phyloP scores from a whole-genome alignment of 208 protist genomes.

The Leishmania tropica region DNA sequence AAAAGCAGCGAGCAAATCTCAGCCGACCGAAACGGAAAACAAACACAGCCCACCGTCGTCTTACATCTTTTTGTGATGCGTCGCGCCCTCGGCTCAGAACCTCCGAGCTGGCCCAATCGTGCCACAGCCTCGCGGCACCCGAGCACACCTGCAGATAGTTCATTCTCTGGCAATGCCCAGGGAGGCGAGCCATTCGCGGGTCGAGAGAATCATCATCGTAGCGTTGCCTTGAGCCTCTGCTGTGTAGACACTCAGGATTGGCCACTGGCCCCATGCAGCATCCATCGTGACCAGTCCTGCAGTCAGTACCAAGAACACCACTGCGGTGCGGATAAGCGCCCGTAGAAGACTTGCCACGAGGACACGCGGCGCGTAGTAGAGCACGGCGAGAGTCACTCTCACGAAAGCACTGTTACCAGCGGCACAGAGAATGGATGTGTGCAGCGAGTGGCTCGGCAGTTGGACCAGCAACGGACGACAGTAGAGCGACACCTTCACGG shows the following conservation, averaged over 20 bases:
- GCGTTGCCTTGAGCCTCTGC: not conserved
- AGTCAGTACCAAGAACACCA: conserved; percentile 2
- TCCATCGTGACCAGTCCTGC: conserved; percentile 7
- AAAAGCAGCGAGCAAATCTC: not conserved
- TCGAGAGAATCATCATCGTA: not conserved
- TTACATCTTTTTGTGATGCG: not conserved
- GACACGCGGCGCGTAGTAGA: not conserved
- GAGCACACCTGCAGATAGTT: not conserved
- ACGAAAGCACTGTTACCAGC: not conserved
- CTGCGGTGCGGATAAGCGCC: not conserved
- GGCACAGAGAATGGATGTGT: conserved; percentile 6
- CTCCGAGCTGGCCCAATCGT: not conserved
- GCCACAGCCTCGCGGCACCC: not conserved
- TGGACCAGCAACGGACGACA: conserved; percentile 26
- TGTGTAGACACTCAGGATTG: not conserved
- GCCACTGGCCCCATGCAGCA: conserved; percentile 6
- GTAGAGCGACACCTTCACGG: conserved; percentile 22
- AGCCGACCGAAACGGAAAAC: too few relatives aligned
- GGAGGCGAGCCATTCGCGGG: not conserved
- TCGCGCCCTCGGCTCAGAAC: not conserved
- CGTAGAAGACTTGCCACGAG: conserved; percentile 5
- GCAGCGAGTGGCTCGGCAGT: conserved; percentile 12
- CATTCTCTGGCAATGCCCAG: not conserved
- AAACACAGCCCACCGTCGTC: not conserved
- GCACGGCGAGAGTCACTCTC: not conserved